Evolutionary conservation across 2,329 filamentous ascomycete genomes (phyloP), one percentile per base, ranked within the genome.

Genomic region (Pseudopyrenochaeta lycopersici): DNA sequence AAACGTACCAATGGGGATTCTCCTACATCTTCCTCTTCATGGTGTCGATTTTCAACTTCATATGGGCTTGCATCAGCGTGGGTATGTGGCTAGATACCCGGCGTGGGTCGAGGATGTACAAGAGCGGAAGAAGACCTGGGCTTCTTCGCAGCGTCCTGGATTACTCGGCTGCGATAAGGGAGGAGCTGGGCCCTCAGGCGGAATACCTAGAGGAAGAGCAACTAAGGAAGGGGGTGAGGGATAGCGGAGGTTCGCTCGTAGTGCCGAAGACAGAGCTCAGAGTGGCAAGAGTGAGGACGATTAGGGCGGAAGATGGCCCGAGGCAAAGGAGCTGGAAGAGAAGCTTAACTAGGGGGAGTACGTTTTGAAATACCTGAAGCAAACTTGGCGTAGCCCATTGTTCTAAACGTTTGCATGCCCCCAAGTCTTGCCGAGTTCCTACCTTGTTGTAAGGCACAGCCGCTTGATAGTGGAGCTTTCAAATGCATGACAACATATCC

Each of bases 21-120:
- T 73, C 70, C 0, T 73, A 74, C 52, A 72, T 73, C 7, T 74
- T 74, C 49, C 54, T 74, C 7, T 72, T 73, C 57, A 71, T 71
- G 68, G 56, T 74, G 0, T 64, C 62, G 9, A 73, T 72, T 4
- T 72, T 72, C 54, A 71, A 72, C 38, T 74, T 71, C 43, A 39
- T 73, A 20, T 74, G 71, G 70, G 49, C 55, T 7, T 67, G 64
- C 15, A 71, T 71, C n/a, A 70, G 71, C 66, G 60, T 67, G 1
- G 64, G 64, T 4, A 72, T 73, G 68, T 74, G 71, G 71, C 40
- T 70, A 1, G 71, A 74, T 41, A 71, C 68, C 10, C 45, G 52
- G n/a, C 54, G 63, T 4, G 58, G 58, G 10, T 70, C 64, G 12
- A 52, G 63, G n/a, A 70, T 73, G 66, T 72, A 73, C 46, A 63